A percentile compares a stretch with the other conserved stretches of the same genome.
These are phyloP conservation scores for Aurifilum marmelostoma DNA, from an alignment of 2,329 filamentous ascomycete genomes.

Conservation along the genomic window DNA sequence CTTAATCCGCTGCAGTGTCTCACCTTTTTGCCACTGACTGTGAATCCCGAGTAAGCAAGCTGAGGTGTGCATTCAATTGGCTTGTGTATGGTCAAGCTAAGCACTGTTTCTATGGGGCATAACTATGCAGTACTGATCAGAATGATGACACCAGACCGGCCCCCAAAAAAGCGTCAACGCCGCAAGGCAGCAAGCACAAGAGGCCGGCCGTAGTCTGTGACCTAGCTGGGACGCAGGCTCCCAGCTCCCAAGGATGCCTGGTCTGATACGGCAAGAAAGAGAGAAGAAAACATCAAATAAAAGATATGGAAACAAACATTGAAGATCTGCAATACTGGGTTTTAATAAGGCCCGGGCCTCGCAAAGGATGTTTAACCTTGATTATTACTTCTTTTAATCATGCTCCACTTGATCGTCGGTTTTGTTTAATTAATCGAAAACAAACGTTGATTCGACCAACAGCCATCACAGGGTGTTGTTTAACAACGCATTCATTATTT, in stretches of 20 bases:
- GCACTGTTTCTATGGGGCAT: too few relatives aligned
- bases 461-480: background rate
- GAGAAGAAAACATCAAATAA: too few relatives aligned
- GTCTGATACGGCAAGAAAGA: background rate
- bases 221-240: background rate
- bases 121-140: too few relatives aligned
- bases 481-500: background rate
- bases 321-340: background rate
- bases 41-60: too few relatives aligned
- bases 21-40: too few relatives aligned
- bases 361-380: background rate
- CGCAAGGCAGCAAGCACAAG: background rate
- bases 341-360: background rate
- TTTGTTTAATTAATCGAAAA: background rate
- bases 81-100: too few relatives aligned
- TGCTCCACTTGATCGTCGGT: background rate
- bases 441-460: background rate
- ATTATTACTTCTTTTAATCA: too few relatives aligned
- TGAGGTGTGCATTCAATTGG: too few relatives aligned
- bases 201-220: background rate
- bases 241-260: background rate
- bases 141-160: background rate
- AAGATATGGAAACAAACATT: too few relatives aligned
- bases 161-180: background rate
- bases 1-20: too few relatives aligned